A percentile compares a stretch with the other conserved stretches of the same genome.
Conservation (phyloP, 2,329 filamentous ascomycete genomes). For the Colletotrichum simmondsii region DNA sequence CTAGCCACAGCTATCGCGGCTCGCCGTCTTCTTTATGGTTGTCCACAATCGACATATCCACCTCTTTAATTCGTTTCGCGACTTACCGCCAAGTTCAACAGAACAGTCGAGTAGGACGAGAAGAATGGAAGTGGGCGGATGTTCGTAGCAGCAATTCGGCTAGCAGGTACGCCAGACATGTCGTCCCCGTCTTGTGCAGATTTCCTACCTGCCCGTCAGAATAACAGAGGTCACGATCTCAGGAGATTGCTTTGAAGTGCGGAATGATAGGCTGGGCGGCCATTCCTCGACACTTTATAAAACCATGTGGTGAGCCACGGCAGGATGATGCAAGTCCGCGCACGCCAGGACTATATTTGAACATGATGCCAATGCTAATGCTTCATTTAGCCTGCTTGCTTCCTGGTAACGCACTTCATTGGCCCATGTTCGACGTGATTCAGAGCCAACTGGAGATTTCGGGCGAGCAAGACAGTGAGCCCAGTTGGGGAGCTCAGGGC, state of each 20-base stretch:
- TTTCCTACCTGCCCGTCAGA: not conserved
- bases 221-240: conserved; percentile 18
- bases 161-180: conserved; percentile 22
- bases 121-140: not conserved
- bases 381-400: conserved; percentile 5
- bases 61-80: not conserved
- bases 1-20: conserved; percentile 5
- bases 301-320: conserved; percentile 11
- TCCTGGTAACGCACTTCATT: conserved; percentile 15
- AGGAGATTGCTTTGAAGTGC: not conserved
- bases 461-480: conserved; percentile 6
- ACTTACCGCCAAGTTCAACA: not conserved
- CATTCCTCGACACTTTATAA: not conserved
- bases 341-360: conserved; percentile 9
- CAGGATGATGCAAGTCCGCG: conserved; percentile 25
- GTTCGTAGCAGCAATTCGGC: conserved; percentile 5
- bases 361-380: conserved; percentile 12
- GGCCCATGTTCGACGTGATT: not conserved
- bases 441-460: not conserved
- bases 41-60: not conserved
- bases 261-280: not conserved
- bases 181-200: conserved; percentile 19
- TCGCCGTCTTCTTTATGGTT: not conserved
- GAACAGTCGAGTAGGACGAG: not conserved
- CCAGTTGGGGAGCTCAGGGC: not conserved